These are phyloP conservation scores for Podaxis sp. DNA, from an alignment of 768 basidiomycete genomes.

Conservation along the genomic window DNA sequence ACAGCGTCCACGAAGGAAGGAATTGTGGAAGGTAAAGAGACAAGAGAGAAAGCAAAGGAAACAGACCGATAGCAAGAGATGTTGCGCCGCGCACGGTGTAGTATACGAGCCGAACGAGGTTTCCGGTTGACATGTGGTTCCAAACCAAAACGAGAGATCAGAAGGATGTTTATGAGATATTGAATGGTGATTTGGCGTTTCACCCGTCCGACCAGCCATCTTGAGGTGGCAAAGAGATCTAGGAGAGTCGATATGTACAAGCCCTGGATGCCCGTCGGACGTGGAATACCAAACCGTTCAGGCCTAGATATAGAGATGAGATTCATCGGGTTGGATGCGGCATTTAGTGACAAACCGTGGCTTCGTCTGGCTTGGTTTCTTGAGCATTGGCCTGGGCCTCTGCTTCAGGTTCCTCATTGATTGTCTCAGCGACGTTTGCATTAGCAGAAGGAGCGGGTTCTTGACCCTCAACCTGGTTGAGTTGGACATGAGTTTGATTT, in stretches of 20 bases:
- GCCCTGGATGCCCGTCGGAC: not conserved
- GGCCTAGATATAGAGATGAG: slow-evolving; percentile 1
- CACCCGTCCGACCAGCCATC: slow-evolving; percentile 2
- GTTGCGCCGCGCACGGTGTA: not conserved
- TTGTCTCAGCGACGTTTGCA: slow-evolving; percentile 43
- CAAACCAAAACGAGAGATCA: slow-evolving; percentile 10
- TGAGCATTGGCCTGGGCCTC: slow-evolving; percentile 38
- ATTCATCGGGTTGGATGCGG: not conserved
- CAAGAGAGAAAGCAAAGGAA: slow-evolving; percentile 15
- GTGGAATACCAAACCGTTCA: slow-evolving; percentile 9
- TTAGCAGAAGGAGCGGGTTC: slow-evolving; percentile 35
- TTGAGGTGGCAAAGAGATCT: not conserved
- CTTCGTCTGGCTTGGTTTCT: slow-evolving; percentile 17
- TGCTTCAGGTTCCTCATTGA: slow-evolving; percentile 55
- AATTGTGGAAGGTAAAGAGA: not conserved
- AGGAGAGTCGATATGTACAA: not conserved
- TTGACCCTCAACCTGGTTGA: slow-evolving; percentile 36
- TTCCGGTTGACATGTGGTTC: slow-evolving; percentile 11
- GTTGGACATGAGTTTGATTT: slow-evolving; percentile 21
- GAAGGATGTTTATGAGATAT: slow-evolving; percentile 2
- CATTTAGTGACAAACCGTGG: not conserved
- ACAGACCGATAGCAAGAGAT: slow-evolving; percentile 10
- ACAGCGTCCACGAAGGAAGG: not conserved
- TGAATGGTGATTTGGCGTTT: not conserved
- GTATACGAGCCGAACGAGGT: slow-evolving; percentile 7